Base-by-base conservation (phyloP, 73 alveolate species). In the Paramecium primaurelia region DNA sequence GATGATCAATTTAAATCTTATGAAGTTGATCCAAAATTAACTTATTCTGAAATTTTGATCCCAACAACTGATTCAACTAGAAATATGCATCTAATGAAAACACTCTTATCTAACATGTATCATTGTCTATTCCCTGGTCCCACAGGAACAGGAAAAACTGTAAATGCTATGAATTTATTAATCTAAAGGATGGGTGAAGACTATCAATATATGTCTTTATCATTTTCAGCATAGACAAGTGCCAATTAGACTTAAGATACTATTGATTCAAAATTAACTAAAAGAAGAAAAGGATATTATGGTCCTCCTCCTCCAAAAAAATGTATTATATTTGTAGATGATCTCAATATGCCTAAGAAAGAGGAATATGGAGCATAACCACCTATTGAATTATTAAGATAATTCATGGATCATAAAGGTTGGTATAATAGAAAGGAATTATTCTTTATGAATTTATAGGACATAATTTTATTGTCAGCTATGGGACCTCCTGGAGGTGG, bases 61-160 rank as follows among this genome's bases (percentile, higher is more conserved):
- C 99, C 99, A 3, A 99, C 99, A 1, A 92, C 97, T 22, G 99
- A 99, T 90, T 97, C 99, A 8, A 95, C 98, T 64, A 97, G 99
- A 91, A 97, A 98, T 93, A 95, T 96, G 86, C 98, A 97, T 95
- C 90, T 98, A 40, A 88, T 98, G 94, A 93, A 97, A 59, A 96
- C 97, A 37, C 93, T 98, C 25, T 96, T 95, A 18, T 93, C 96
- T 18, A 95, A 95, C 86, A 95, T 95, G 77, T 95, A 96, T 92
- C 99, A 99, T 90, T 90, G 96, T 60, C 95, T 99, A 92, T 94
- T 98, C 92, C 96, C 99, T 25, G 99, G 99, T 1, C 99, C 99
- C 36, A 99, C 99, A 14, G 99, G 99, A 59, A 98, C 99, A 49
- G 99, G 99, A 44, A 99, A 99, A 95, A 97, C 97, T 2, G 97